Percentiles rank a stretch among this genome's conserved stretches.
Evolutionary conservation across 805 yeast genomes (phyloP).

Genomic region (Phaffomyces opuntiae): DNA sequence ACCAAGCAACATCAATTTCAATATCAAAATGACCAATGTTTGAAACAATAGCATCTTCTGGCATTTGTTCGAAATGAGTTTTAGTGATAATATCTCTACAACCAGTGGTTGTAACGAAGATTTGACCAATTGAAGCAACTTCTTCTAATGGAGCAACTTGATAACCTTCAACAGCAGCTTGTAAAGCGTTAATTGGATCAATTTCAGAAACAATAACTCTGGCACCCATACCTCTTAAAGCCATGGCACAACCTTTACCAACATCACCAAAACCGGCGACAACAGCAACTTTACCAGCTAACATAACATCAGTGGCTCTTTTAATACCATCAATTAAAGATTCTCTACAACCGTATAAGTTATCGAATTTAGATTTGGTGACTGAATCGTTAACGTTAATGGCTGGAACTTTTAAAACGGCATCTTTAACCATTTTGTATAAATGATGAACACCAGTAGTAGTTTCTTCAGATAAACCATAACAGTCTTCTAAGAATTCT

Average conservation of each 20-base stretch:
- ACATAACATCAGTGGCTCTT: slow-evolving; percentile 99
- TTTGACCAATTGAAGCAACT: slow-evolving; percentile 89
- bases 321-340: slow-evolving; percentile 97
- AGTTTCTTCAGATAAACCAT: slow-evolving; percentile 97
- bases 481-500: slow-evolving; percentile 92
- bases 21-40: slow-evolving; percentile 99
- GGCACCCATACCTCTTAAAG: slow-evolving; percentile 98
- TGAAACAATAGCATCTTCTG: slow-evolving; percentile 98
- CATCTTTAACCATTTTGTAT: slow-evolving; percentile 90
- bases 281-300: slow-evolving; percentile 98
- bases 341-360: slow-evolving; percentile 99
- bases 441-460: slow-evolving; percentile 99
- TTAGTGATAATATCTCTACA: slow-evolving; percentile 96
- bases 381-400: slow-evolving; percentile 98
- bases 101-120: slow-evolving; percentile 98
- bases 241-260: slow-evolving; percentile 99
- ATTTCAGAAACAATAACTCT: slow-evolving; percentile 95
- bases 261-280: slow-evolving; percentile 99
- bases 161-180: slow-evolving; percentile 98
- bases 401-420: slow-evolving; percentile 93
- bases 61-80: slow-evolving; percentile 84
- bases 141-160: slow-evolving; percentile 94
- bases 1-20: slow-evolving; percentile 99
- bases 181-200: slow-evolving; percentile 98
- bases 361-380: slow-evolving; percentile 98